Base-by-base conservation (phyloP, 179 eudicot genomes). In the Nepenthes alata region DNA sequence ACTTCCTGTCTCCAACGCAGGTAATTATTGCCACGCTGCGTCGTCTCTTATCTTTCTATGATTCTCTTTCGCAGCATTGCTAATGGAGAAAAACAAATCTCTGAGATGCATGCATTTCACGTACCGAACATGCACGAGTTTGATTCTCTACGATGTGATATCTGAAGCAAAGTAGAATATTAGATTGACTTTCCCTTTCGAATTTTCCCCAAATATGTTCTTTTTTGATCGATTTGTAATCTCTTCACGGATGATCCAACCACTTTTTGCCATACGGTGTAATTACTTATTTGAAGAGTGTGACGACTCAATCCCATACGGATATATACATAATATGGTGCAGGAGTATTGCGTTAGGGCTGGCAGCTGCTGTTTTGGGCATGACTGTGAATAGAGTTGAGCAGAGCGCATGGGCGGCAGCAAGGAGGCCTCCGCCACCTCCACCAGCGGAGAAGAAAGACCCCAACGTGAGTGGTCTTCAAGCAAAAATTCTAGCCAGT, bases 401-500 rank as follows among this genome's bases (percentile, higher is more conserved):
- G 14, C 55, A 72, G 53, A 70, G 59, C 54, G 87, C 88, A 61
- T 67, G 48, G 65, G 96, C 87, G 0, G 89, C 85, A 2, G 82
- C 83, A 8, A 82, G 77, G 61, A 76, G 96, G 75, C 75, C 90
- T 0, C 83, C 85, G 3, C 79, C 87, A 35, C 74, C 85, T 1
- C 80, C 82, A 16, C 83, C 72, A 2, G 10, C 15, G 41, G 96
- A 88, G 85, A 91, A 82, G 67, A 85, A 83, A 60, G 97, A 91
- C 56, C 88, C 88, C 7, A 82, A 75, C 64, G 65, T 91, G 54
- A 88, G 77, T 66, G 97, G 83, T 1, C 76, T 82, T 41, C 58
- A 53, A 53, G 97, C 97, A 45, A 91, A 91, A 66, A 78, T 91
- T 38, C 37, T 91, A 44, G 97, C 97, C 1, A 91, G 96, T 76